These are phyloP conservation scores for Kodamaea suecica DNA, from an alignment of 1,139 yeast species.

Conservation along the genomic window DNA sequence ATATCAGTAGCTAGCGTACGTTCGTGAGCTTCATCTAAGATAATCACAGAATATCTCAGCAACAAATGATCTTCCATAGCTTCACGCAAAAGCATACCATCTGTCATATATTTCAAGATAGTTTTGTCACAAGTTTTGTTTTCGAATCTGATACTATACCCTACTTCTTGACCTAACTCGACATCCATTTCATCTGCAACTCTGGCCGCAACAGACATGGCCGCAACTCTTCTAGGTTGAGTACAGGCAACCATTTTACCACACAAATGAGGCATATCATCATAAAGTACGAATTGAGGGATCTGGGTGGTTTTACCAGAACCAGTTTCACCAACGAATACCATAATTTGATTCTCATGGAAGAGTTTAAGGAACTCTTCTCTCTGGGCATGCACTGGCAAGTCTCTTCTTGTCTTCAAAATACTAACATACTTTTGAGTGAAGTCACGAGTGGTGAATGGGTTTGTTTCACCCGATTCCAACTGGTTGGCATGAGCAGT, in stretches of 20 bases:
- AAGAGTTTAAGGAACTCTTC: conserved; percentile 80
- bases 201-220: conserved; percentile 95
- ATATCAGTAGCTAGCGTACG: conserved; percentile 96
- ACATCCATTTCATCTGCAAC: conserved; percentile 98
- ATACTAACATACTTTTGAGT: conserved; percentile 71
- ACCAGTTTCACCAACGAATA: conserved; percentile 98
- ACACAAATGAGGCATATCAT: conserved; percentile 79
- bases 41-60: conserved; percentile 79
- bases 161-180: conserved; percentile 85
- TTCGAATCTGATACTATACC: conserved; percentile 90
- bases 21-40: conserved; percentile 97
- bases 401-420: conserved; percentile 70
- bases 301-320: conserved; percentile 97
- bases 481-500: conserved; percentile 63
- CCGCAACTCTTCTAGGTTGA: conserved; percentile 97
- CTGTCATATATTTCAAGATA: conserved; percentile 92
- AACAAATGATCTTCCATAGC: conserved; percentile 95
- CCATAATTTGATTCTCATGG: conserved; percentile 91
- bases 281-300: conserved; percentile 91
- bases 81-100: conserved; percentile 96
- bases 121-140: conserved; percentile 81
- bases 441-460: conserved; percentile 70
- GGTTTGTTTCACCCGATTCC: conserved; percentile 66
- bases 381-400: conserved; percentile 94
- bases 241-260: conserved; percentile 92